A percentile compares a stretch with the other conserved stretches of the same genome.
Evolutionary conservation across 2,329 filamentous ascomycete genomes (phyloP).

Genomic region (Aspergillus spinulosporus): DNA sequence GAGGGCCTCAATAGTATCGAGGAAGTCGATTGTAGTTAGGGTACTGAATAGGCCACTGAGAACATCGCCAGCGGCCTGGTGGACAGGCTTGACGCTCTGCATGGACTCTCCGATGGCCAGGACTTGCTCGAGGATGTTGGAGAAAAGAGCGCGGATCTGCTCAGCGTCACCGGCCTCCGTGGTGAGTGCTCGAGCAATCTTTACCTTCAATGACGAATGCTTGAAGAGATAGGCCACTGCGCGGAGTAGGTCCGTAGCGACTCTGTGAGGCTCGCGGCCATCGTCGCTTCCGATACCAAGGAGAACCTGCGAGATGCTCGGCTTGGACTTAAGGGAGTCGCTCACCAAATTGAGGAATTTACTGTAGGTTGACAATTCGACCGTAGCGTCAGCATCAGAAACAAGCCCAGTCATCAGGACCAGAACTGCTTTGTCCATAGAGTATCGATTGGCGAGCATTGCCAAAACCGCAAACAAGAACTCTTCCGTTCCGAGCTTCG

Average conservation of each 20-base stretch:
- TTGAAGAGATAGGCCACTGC: slow-evolving; percentile 43
- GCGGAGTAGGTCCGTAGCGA: slow-evolving; percentile 45
- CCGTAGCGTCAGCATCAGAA: slow-evolving; percentile 68
- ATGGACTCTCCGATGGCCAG: slow-evolving; percentile 62
- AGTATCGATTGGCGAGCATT: slow-evolving; percentile 88
- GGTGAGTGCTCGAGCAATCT: slow-evolving; percentile 40
- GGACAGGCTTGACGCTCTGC: slow-evolving; percentile 38
- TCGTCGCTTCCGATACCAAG: slow-evolving; percentile 59
- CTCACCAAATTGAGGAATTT: slow-evolving; percentile 73
- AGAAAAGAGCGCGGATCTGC: slow-evolving; percentile 69
- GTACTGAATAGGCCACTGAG: slow-evolving; percentile 80
- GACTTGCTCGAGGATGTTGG: slow-evolving; percentile 65
- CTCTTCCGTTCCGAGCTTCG: slow-evolving; percentile 80
- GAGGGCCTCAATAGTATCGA: slow-evolving; percentile 81
- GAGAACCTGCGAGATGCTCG: slow-evolving; percentile 69
- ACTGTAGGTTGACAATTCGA: slow-evolving; percentile 73
- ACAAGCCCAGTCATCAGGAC: slow-evolving; percentile 76
- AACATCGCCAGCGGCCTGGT: slow-evolving; percentile 60
- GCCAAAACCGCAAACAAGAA: slow-evolving; percentile 85
- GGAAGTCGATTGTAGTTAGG: slow-evolving; percentile 82
- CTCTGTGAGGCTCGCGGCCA: slow-evolving; percentile 49
- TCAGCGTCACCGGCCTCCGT: slow-evolving; percentile 54
- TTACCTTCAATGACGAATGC: slow-evolving; percentile 43
- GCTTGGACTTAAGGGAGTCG: slow-evolving; percentile 75
- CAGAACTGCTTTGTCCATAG: slow-evolving; percentile 69